Evolutionary conservation across 345 rosid species (phyloP), one percentile per base, ranked within the genome.

Genomic region (Bruguiera parviflora): DNA sequence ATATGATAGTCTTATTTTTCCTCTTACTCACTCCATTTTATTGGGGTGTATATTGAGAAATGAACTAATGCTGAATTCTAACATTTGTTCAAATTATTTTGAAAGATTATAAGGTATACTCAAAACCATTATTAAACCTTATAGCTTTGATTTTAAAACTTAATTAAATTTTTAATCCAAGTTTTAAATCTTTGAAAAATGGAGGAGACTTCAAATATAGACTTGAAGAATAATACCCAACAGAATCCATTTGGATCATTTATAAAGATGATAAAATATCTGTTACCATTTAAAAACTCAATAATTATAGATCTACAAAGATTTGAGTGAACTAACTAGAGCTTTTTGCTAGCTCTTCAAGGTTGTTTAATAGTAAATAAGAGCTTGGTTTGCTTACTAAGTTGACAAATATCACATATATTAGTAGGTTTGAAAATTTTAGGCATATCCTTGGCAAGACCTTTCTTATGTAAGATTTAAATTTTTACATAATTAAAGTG

Each of bases 51-150:
- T 70, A 70, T 0, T 51, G 29, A 2, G 52, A 15, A 0, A 63
- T 70, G 3, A 66, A 9, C 8, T 77, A 32, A 4, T 56, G 39
- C 2, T 52, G 24, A 31, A 71, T 67, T 4, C 80, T 46, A 3
- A 0, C 10, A 3, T 53, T 18, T 9, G 29, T 28, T 62, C 53
- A 21, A 67, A 56, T 1, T 13, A 0, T 35, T 0, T 53, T 11
- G 21, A 71, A 71, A 0, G 24, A 9, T 0, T 9, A 3, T 0
- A n/a, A 15, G 0, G 62, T 71, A 6, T 61, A 60, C n/a, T 61
- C 27, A 4, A 6, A 21, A 20, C 68, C 65, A 57, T 68, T 67
- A 19, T 77, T 6, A 15, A 35, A 55, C 10, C 63, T 57, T 0
- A 73, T 4, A 1, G 7, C 22, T 31, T 73, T 53, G 49, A 72